Evolutionary conservation across 768 basidiomycete species (phyloP).

Genomic region (Leccinum subgranulosum): DNA sequence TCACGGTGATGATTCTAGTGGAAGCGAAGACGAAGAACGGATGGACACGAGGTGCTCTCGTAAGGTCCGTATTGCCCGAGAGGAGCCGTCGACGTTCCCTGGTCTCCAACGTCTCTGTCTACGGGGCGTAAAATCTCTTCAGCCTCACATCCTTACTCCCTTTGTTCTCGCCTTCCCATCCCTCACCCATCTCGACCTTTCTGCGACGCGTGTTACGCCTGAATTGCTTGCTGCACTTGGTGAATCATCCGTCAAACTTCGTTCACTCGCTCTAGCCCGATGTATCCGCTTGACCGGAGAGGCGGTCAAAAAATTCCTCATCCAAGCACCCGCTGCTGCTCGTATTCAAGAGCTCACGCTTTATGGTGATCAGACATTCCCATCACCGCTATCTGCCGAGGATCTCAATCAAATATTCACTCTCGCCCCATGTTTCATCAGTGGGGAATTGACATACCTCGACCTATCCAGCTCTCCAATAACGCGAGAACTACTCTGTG

Average conservation of each 20-base stretch:
- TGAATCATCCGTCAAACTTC: slow-evolving; percentile 65
- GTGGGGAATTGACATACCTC: slow-evolving; percentile 76
- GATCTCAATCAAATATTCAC: slow-evolving; percentile 68
- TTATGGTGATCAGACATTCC: slow-evolving; percentile 84
- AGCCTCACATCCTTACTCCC: slow-evolving; percentile 61
- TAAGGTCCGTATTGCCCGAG: slow-evolving; percentile 30
- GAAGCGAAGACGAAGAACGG: slow-evolving; percentile 39
- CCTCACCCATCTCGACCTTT: slow-evolving; percentile 88
- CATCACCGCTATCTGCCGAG: slow-evolving; percentile 61
- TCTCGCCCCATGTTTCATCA: slow-evolving; percentile 74
- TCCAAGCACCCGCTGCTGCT: slow-evolving; percentile 60
- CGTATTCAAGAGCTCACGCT: slow-evolving; percentile 77
- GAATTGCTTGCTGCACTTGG: slow-evolving; percentile 71
- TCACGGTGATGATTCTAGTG: slow-evolving; percentile 40
- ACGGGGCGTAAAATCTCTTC: slow-evolving; percentile 77
- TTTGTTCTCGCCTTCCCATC: slow-evolving; percentile 82
- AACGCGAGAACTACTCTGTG: slow-evolving; percentile 49
- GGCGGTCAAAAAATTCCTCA: slow-evolving; percentile 70
- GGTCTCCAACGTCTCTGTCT: slow-evolving; percentile 76
- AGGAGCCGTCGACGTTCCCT: slow-evolving; percentile 61
- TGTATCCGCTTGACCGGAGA: slow-evolving; percentile 82
- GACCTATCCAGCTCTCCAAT: slow-evolving; percentile 86
- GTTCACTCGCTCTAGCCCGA: slow-evolving; percentile 79
- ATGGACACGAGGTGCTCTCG: slow-evolving; percentile 33
- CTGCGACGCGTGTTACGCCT: slow-evolving; percentile 78